These are phyloP conservation scores for Tulasnella sp. DNA, from an alignment of 768 basidiomycete species.

Conservation along the genomic window DNA sequence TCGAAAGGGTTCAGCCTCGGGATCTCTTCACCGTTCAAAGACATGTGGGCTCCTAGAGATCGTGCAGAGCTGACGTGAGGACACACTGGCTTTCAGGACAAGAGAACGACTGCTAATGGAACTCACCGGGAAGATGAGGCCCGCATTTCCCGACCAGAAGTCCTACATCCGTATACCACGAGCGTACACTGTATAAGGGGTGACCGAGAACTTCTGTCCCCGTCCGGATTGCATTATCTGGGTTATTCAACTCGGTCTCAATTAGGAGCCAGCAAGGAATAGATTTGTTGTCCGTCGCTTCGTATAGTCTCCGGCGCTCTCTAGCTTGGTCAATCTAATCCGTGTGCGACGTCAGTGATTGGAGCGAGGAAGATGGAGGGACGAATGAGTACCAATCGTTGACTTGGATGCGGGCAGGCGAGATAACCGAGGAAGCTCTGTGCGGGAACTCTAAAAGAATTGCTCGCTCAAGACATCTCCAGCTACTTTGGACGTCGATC, in stretches of 20 bases:
- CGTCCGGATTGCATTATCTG: neutral
- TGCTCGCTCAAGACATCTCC: neutral
- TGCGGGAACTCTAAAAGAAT: neutral
- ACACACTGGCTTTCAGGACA: neutral
- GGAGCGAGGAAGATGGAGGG: neutral
- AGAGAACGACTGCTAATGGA: neutral
- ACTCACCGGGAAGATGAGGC: neutral
- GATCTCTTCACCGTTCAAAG: neutral
- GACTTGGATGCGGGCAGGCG: neutral
- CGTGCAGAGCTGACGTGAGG: neutral
- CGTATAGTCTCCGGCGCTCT: neutral
- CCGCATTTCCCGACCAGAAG: neutral
- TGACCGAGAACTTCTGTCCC: neutral
- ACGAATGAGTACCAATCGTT: constrained; percentile 5
- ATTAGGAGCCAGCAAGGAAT: neutral
- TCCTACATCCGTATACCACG: neutral
- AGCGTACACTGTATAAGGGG: neutral
- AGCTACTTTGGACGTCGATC: constrained; percentile 1
- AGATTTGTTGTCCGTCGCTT: neutral
- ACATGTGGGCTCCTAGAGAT: neutral
- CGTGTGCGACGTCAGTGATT: neutral
- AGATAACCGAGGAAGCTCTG: neutral
- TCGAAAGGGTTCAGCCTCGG: neutral
- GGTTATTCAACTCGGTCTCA: neutral
- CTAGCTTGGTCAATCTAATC: neutral